A percentile compares a stretch with the other conserved stretches of the same genome.
These are phyloP conservation scores for Sporopachydermia quercuum DNA, from an alignment of 805 yeast genomes.

Conservation along the genomic window DNA sequence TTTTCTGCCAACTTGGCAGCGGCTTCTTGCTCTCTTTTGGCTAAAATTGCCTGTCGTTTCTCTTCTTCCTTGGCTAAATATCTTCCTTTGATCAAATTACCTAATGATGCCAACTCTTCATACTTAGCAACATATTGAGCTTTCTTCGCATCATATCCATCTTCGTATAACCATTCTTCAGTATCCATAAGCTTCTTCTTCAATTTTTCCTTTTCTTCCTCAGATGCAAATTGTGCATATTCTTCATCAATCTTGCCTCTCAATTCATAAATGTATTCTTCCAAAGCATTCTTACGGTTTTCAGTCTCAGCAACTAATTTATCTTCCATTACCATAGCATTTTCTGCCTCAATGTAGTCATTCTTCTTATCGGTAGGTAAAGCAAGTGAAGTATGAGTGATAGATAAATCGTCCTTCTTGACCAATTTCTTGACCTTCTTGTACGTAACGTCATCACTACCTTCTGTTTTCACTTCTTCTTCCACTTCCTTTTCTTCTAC, in stretches of 20 bases:
- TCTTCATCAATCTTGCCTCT: conserved; percentile 93
- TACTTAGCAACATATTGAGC: conserved; percentile 95
- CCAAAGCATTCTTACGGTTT: conserved; percentile 95
- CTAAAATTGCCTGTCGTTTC: conserved; percentile 75
- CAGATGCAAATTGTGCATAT: conserved; percentile 77
- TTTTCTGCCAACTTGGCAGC: conserved; percentile 74
- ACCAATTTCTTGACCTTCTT: conserved; percentile 85
- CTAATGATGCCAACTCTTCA: conserved; percentile 90
- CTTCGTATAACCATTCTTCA: conserved; percentile 98
- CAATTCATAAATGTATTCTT: conserved; percentile 95
- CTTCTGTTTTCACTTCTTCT: conserved; percentile 61
- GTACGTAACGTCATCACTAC: conserved; percentile 45
- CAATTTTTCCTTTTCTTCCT: conserved; percentile 75
- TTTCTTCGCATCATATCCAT: conserved; percentile 91
- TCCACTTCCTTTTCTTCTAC: conserved; percentile 82
- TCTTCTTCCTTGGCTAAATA: conserved; percentile 90
- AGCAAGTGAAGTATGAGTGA: conserved; percentile 39
- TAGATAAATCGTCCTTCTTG: conserved; percentile 67
- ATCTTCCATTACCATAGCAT: conserved; percentile 73
- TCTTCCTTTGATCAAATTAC: conserved; percentile 92
- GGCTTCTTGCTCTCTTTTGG: conserved; percentile 78
- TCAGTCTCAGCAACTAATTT: conserved; percentile 97
- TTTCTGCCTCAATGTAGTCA: conserved; percentile 66
- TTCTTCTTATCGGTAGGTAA: conserved; percentile 42
- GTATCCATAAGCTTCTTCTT: conserved; percentile 61